Percentiles rank a stretch among this genome's conserved stretches.
phyloP scores from a whole-genome alignment of 495 filamentous ascomycete species.

The Penicillium antarcticum region DNA sequence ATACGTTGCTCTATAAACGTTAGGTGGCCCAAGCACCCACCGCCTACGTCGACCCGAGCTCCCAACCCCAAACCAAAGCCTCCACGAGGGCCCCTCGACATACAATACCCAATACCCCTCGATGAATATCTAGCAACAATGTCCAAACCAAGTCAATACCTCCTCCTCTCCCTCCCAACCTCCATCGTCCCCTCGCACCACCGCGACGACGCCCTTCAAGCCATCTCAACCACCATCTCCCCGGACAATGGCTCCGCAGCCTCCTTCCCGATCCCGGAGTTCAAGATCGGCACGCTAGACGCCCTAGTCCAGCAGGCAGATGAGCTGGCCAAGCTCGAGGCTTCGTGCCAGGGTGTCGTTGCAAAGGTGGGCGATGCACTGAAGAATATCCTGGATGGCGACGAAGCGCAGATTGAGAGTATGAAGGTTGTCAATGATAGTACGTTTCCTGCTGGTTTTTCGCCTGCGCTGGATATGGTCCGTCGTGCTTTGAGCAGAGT shows the following conservation, averaged over 20 bases:
- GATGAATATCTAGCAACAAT: slow-evolving; percentile 31
- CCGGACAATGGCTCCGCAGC: slow-evolving; percentile 72
- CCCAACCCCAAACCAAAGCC: slow-evolving; percentile 12
- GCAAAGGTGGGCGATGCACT: slow-evolving; percentile 85
- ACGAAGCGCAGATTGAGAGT: slow-evolving; percentile 75
- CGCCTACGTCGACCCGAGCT: slow-evolving; percentile 27
- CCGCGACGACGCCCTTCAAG: slow-evolving; percentile 74
- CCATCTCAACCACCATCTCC: slow-evolving; percentile 66
- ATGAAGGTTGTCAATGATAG: slow-evolving; percentile 97
- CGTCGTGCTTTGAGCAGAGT: background rate
- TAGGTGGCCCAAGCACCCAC: slow-evolving; percentile 24
- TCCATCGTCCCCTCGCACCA: slow-evolving; percentile 70
- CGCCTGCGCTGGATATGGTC: background rate
- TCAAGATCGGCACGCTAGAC: slow-evolving; percentile 97
- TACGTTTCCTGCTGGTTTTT: slow-evolving; percentile 42
- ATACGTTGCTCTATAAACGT: no score
- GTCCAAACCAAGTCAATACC: slow-evolving; percentile 61
- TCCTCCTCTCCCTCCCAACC: slow-evolving; percentile 71
- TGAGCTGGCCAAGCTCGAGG: slow-evolving; percentile 84
- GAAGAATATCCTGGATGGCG: slow-evolving; percentile 71
- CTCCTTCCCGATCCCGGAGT: slow-evolving; percentile 81
- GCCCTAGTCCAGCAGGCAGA: slow-evolving; percentile 96
- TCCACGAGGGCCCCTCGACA: slow-evolving; percentile 12
- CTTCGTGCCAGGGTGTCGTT: slow-evolving; percentile 76
- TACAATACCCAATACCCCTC: background rate